Evolutionary conservation across 2,329 filamentous ascomycete species (phyloP).

Genomic region (Hortaea werneckii): DNA sequence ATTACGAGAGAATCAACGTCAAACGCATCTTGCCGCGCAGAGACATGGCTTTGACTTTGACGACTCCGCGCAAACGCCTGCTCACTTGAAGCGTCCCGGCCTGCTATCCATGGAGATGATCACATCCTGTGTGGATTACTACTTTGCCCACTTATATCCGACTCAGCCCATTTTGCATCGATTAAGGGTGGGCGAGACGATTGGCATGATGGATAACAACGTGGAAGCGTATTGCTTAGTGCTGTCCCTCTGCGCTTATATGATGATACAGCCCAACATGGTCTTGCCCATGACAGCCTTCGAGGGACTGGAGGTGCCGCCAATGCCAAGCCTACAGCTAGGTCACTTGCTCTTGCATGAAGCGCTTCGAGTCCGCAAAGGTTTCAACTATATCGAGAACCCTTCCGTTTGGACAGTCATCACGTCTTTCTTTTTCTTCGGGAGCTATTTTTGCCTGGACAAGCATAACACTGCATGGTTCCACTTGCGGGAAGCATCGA

Average conservation of each 20-base stretch:
- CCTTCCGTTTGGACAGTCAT: conserved; percentile 47
- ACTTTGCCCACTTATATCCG: conserved; percentile 53
- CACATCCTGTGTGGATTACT: conserved; percentile 48
- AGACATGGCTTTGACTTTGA: conserved; percentile 27
- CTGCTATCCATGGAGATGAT: conserved; percentile 42
- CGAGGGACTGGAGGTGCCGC: conserved; percentile 40
- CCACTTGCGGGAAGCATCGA: conserved; percentile 51
- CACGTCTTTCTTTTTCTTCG: conserved; percentile 53
- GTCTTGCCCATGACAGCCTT: conserved; percentile 30
- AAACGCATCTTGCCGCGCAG: conserved; percentile 35
- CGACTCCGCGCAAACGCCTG: conserved; percentile 30
- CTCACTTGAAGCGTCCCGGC: conserved; percentile 37
- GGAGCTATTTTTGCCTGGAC: conserved; percentile 52
- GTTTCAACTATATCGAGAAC: conserved; percentile 49
- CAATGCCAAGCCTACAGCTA: conserved; percentile 33
- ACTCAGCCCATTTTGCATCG: conserved; percentile 52
- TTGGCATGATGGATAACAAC: conserved; percentile 41
- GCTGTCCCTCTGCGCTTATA: conserved; percentile 40
- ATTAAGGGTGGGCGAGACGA: conserved; percentile 41
- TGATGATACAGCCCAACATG: conserved; percentile 41
- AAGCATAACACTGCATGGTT: conserved; percentile 54
- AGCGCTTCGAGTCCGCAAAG: conserved; percentile 45
- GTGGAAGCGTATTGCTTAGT: conserved; percentile 50
- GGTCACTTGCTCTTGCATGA: conserved; percentile 50
- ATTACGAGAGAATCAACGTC: conserved; percentile 43